Base-by-base conservation (phyloP, 2,329 filamentous ascomycete species). In the Aspergillus oerlinghausenensis region DNA sequence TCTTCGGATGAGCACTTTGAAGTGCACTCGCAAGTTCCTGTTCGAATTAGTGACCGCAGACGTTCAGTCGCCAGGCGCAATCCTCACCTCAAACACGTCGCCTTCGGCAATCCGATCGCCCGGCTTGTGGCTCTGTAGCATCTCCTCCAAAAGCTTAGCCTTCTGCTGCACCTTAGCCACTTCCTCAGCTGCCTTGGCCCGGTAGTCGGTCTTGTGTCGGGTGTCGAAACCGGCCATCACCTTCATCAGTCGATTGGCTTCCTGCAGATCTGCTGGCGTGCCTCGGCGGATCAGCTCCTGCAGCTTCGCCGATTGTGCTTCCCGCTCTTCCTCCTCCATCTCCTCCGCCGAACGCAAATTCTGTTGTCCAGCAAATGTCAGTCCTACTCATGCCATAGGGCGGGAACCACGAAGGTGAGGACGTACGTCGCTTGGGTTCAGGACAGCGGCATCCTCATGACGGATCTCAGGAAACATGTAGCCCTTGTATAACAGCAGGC, bases 221-320 rank as follows among this genome's bases (percentile, higher is more conserved):
- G 90, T 97, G 73, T 99, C 94, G 74, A 90, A 99, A 60, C 94
- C 94, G 53, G 94, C 94, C 94, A 99, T 97, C 64, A 99, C 84
- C 77, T 99, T 99, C 94, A 99, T 99, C 53, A 99, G 81, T 65
- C 91, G 88, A 71, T 97, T 99, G 54, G 94, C 94, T 79, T 99
- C 94, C 73, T 97, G 93, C 57, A 99, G 78, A 73, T 99, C 94
- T 62, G 95, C 89, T 26, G 94, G 94, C 4, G 90, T 88, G 54
- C 94, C 94, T 64, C 94, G 83, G 59, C 94, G 88, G 70, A 99
- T 97, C 53, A 99, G 81, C 76, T 99, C 94, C 71, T 99, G 94
- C 19, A 99, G 82, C 75, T 99, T 99, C n/a, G 94, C 94, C 2
- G 92, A 96, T 71, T 99, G 94, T 2, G 93, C 93, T 66, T 93